Evolutionary conservation across 768 basidiomycete genomes (phyloP), one percentile per base, ranked within the genome.

Genomic region (Pisolithus albus): DNA sequence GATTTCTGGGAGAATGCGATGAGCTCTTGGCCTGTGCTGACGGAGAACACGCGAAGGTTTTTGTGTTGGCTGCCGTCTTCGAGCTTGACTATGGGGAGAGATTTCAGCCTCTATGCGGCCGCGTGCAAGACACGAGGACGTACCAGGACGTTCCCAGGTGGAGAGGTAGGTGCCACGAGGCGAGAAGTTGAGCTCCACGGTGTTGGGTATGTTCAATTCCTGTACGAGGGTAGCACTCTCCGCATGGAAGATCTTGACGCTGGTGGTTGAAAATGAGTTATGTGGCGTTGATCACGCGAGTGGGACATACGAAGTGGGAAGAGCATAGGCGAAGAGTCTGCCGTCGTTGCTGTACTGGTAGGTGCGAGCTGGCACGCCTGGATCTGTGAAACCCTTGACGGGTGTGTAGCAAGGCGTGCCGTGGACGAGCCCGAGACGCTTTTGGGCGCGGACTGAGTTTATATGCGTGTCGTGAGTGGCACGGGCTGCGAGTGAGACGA

Each of bases 21-120:
- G 56, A 95, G 80, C 70, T 97, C 92, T 62, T 89, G 82, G 42
- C 91, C 92, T 0, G 89, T 86, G 9, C 83, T 85, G 13, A 79
- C 84, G 57, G 86, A 86, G 76, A 93, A 99, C 57, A 97, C 77
- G 53, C 89, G 84, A 53, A 94, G 81, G 67, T 99, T 99, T 75
- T 89, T 94, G 77, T 95, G 89, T 69, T 92, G 91, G 2, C 80
- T 66, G 50, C 88, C 91, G 57, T 93, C 93, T 65, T 92, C 94
- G 46, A 88, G 79, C 72, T 96, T 96, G 61, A 83, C 82, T 80
- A 56, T 15, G 44, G 39, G 19, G 23, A 7, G 43, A 32, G 39
- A 51, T 49, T 23, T 23, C 46, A 43, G 50, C 55, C 26, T 23
- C 21, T 23, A 30, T 11, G 9, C 5, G 41, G 11, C 18, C 23